Base-by-base conservation (phyloP, 495 filamentous ascomycete species). In the Umbilicaria muhlenbergii region DNA sequence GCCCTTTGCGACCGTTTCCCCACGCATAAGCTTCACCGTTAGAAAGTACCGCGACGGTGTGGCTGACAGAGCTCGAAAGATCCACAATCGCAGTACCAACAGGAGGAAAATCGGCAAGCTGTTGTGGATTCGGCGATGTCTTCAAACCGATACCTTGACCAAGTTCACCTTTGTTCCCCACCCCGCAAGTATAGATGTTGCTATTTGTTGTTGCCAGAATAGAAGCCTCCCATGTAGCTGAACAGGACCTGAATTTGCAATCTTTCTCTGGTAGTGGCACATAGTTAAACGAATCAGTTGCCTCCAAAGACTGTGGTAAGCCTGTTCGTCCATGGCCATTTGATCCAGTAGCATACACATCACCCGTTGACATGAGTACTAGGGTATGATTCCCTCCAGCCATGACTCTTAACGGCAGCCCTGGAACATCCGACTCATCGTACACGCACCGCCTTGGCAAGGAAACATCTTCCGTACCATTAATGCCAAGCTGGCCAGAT, bases 371-470 rank as follows among this genome's bases (percentile, higher is more conserved):
- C 19, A 71, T 69, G 2, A 91, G 60, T 4, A 93, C 47, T 3
- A 94, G 59, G 0, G 86, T 94, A 58, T 94, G 86, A 58, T 94
- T 96, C 6, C 89, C 89, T 14, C 89, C 88, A 8, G 81, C 78
- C 44, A 62, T 73, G 32, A 92, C 68, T 3, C 45, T 45, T 19
- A 67, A 55, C n/a, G 56, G 51, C 31, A 50, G 47, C 36, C 46
- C 36, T 19, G 36, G 32, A 36, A 34, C 40, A 15, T 45, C 43
- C 13, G 43, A 36, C 17, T 50, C 33, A 1, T 16, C 24, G 24
- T 28, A 71, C 32, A 70, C 42, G 52, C 80, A 83, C 44, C 55
- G 61, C 38, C 77, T 71, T 4, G 86, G 86, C 0, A 64, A 59
- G 3, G 77, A 79, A 11, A 81, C 73, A 58, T 94, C 87, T 46